Evolutionary conservation across 495 filamentous ascomycete species (phyloP), one percentile per base, ranked within the genome.

Genomic region (Tuber melanosporum): DNA sequence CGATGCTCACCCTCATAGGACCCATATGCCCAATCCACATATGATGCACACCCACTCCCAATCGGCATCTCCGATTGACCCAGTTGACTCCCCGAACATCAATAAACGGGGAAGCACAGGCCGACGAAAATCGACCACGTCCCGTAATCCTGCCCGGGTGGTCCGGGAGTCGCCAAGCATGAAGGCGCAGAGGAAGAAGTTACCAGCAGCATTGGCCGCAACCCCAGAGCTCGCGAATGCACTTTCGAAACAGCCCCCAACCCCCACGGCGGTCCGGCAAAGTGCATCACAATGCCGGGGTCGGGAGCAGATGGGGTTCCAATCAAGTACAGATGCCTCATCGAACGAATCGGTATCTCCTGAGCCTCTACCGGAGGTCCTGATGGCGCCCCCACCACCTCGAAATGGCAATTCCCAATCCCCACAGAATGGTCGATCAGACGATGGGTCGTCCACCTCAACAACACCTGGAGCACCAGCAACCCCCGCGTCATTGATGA

Each of bases 401-500:
- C 79, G 80, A 44, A 42, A 73, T 75, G 32, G 72, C 73, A 47
- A 73, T 45, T 39, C 81, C n/a, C 81, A 73, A 45, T 83, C 42
- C 57, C 83, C 32, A 82, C 84, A 44, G 41, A 71, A 43, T 42
- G 22, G 71, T n/a, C 44, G 44, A 66, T 66, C 41, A 36, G 76
- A 78, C 9, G 73, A 76, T 75, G 75, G 45, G 14, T 47, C 41
- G n/a, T 41, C 73, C 32, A 73, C 32, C 15, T 46, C 45, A 26
- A 77, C 71, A 70, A 79, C 83, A 0, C 83, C 82, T 41, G 82
- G 84, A 83, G 87, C 85, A 14, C 91, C 93, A 22, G 93, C 92
- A 32, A 95, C 93, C 3, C 93, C 93, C 0, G 92, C 93, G 22
- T 94, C 93, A n/a, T 84, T 97, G 76, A 95, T 97, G 90, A 91